Base-by-base conservation (phyloP, 176 grass and related monocot species). In the Neostapfia colusana region DNA sequence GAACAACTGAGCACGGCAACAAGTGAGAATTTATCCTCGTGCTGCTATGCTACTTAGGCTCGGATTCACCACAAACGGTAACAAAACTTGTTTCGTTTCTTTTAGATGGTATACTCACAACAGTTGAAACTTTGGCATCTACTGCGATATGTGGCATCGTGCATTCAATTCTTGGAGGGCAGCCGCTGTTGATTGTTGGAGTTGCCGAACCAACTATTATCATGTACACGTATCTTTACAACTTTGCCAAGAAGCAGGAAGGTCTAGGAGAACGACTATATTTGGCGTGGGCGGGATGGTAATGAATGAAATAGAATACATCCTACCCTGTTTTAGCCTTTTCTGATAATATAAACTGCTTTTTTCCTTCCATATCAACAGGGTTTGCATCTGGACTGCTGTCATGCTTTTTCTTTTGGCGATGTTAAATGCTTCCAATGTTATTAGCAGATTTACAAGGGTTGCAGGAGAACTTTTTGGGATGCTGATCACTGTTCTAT, bases 211-310 rank as follows among this genome's bases (percentile, higher is more conserved):
- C 95, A 43, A 98, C 95, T 3, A 84, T 94, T 53, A 98, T 98
- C 24, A 98, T 98, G 95, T 98, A 98, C 6, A 88, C 95, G 4
- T 98, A 98, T 40, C 82, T 98, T 9, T 98, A 94, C 79, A 92
- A 71, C 41, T 98, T 88, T 62, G 91, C 91, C 38, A 94, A 88
- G 69, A 84, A 75, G 17, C 89, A 82, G 25, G 44, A 80, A 36
- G 63, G 14, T 74, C 60, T 97, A 26, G 94, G 94, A 24, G 80
- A 76, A 36, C 72, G 53, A 51, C 81, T 97, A 56, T 97, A 84
- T 88, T 85, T 98, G 57, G 89, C 95, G n/a, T 98, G 95, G 95
- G 65, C 95, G 35, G 95, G 84, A 90, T 98, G 95, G 95, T 98
- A 89, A 51, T 67, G 55, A 15, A 78, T 37, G 59, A 57, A 74